phyloP scores from a whole-genome alignment of 495 filamentous ascomycete species.

The Penicillium egyptiacum region DNA sequence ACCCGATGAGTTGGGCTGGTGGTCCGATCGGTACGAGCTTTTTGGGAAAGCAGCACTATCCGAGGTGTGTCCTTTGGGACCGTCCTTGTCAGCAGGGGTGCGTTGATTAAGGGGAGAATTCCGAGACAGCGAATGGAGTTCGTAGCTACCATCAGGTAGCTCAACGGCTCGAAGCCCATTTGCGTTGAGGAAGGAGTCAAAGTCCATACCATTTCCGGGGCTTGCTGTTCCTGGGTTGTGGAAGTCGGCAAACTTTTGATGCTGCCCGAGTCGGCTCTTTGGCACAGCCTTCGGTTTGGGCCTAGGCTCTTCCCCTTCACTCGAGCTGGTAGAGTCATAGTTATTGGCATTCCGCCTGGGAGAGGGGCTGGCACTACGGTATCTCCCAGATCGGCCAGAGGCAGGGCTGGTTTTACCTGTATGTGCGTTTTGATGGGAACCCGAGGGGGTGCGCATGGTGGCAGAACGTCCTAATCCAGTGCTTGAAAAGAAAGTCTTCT shows the following conservation, averaged over 20 bases:
- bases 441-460: constrained; percentile 47
- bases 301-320: constrained; percentile 32
- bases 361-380: constrained; percentile 45
- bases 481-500: constrained; percentile 60
- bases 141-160: background rate
- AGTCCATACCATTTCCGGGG: constrained; percentile 36
- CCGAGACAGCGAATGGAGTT: background rate
- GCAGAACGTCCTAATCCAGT: constrained; percentile 45
- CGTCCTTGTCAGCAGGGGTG: constrained; percentile 30
- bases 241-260: constrained; percentile 39
- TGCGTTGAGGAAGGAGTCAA: background rate
- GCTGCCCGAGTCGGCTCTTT: constrained; percentile 40
- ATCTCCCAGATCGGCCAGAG: constrained; percentile 28
- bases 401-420: constrained; percentile 39
- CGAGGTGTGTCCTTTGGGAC: constrained; percentile 39
- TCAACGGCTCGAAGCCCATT: background rate
- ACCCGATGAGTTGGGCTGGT: constrained; percentile 14
- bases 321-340: constrained; percentile 40
- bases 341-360: constrained; percentile 28
- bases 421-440: constrained; percentile 32
- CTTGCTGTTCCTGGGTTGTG: constrained; percentile 24
- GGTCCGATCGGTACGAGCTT: constrained; percentile 21
- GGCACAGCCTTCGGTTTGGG: constrained; percentile 46
- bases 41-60: constrained; percentile 37
- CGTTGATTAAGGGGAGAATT: constrained; percentile 14